Base-by-base conservation (phyloP, 1,284 basidiomycete genomes). In the Phenoliferia sp. region DNA sequence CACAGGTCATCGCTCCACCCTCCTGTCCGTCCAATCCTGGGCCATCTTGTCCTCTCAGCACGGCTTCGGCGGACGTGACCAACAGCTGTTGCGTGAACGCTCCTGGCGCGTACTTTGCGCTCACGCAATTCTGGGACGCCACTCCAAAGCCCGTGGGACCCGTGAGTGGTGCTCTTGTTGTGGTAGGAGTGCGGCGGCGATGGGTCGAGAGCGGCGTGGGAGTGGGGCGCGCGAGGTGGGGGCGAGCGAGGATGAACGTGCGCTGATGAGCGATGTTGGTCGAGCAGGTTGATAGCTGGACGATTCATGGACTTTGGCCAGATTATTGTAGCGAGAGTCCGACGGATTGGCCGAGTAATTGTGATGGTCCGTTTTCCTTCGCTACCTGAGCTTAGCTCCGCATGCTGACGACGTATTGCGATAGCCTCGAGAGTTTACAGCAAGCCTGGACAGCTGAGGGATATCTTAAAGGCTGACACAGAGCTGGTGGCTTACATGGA, bases 381-480 rank as follows among this genome's bases (percentile, higher is more conserved):
- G 80, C 10, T 89, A 84, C 78, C 90, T 91, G 88, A 65, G 87
- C 55, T 35, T 7, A 15, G 16, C 31, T 12, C 10, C 19, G 2
- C 26, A 22, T 54, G 10, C 29, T 31, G 4, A 56, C 54, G 7
- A 16, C 7, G 7, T 28, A 5, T 31, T 31, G 10, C 7, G n/a
- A 28, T 26, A 52, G 48, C 9, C 17, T 52, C 48, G 48, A 19
- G 48, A 19, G 28, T 5, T 26, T 9, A 9, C 48, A 52, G 19
- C 48, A 52, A 26, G 48, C 7, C 17, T 52, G 48, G 48, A 19
- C 16, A 28, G n/a, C 29, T 56, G 6, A 16, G 54, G 6, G 26
- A 19, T 9, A 31, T 28, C 16, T 31, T 31, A 10, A 31, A 56
- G 54, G 28, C 12, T 16, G 54, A 56, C 5, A 12, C 54, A 19